Evolutionary conservation across 768 basidiomycete genomes (phyloP), one percentile per base, ranked within the genome.

Genomic region (Artomyces pyxidatus): DNA sequence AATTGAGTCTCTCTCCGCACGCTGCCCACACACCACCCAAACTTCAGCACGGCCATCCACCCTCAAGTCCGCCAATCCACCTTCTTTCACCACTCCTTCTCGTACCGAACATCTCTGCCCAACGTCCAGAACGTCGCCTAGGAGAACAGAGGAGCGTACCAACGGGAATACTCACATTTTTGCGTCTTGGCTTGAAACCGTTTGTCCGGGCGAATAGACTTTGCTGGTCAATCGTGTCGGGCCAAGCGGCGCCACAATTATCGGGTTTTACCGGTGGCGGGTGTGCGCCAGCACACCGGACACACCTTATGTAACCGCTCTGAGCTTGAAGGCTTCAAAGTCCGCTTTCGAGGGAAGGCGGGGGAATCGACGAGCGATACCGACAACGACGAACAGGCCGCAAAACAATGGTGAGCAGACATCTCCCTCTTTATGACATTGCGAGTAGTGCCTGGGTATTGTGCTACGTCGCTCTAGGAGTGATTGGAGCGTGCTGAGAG

Each of bases 331-430:
- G 23, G 23, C 23, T 45, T 45, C 25, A 26, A 45, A 45, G 29
- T 29, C 44, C 44, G 44, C 44, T 32, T 23, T 40, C 39, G 39
- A 7, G 14, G 12, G 32, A 35, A 35, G 32, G 32, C 17, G 14
- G 12, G 32, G 14, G 32, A 35, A 35, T 12, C 17, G 32, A 14
- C 32, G 14, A 35, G 14, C 6, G 12, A 17, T 14, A 23, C 29
- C 48, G 50, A 51, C 63, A 57, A 45, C 56, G 48, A 59, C 61
- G 44, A 56, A 42, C 52, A 63, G 61, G 57, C 59, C 52, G 54
- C 55, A 57, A 60, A 51, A 63, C 49, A 41, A 66, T 66, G 65
- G 65, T 66, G 56, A 65, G 65, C n/a, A n/a, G n/a, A n/a, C n/a
- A n/a, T 55, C 16, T 46, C 22, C 19, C n/a, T 50, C 37, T 25